These are phyloP conservation scores for Celoporthe dispersa DNA, from an alignment of 2,329 filamentous ascomycete genomes.

Conservation along the genomic window DNA sequence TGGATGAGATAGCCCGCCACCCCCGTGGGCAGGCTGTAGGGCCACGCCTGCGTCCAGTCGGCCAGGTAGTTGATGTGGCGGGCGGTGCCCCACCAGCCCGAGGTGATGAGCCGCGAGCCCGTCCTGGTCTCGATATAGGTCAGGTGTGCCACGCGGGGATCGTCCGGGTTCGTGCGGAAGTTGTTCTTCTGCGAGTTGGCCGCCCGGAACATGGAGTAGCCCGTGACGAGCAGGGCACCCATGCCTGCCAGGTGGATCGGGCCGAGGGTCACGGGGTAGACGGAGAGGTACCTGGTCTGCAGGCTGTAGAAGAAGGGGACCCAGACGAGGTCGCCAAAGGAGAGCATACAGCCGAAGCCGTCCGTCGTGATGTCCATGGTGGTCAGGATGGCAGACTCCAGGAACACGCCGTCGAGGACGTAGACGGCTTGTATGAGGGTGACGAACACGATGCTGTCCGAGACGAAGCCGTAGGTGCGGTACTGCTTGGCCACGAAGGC, in stretches of 20 bases:
- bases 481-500: slow-evolving; percentile 89
- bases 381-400: slow-evolving; percentile 86
- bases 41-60: slow-evolving; percentile 93
- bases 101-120: slow-evolving; percentile 79
- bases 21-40: slow-evolving; percentile 85
- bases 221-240: slow-evolving; percentile 67
- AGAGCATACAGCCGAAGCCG: slow-evolving; percentile 93
- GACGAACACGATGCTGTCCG: slow-evolving; percentile 83
- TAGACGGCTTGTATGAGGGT: slow-evolving; percentile 80
- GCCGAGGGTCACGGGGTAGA: slow-evolving; percentile 81
- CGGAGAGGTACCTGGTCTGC: slow-evolving; percentile 82
- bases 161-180: slow-evolving; percentile 85
- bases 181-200: slow-evolving; percentile 94
- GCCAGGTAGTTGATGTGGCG: slow-evolving; percentile 96
- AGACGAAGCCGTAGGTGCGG: slow-evolving; percentile 79
- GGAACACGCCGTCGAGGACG: slow-evolving; percentile 81
- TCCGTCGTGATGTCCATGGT: slow-evolving; percentile 95
- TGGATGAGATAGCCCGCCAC: slow-evolving; percentile 80
- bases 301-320: slow-evolving; percentile 87
- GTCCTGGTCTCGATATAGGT: slow-evolving; percentile 83
- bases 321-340: slow-evolving; percentile 92
- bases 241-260: slow-evolving; percentile 67
- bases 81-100: slow-evolving; percentile 91
- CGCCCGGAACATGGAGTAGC: slow-evolving; percentile 93
- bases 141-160: slow-evolving; percentile 78